These are phyloP conservation scores for Paspalum notatum DNA, from an alignment of 176 grass and related monocot species.

Conservation along the genomic window DNA sequence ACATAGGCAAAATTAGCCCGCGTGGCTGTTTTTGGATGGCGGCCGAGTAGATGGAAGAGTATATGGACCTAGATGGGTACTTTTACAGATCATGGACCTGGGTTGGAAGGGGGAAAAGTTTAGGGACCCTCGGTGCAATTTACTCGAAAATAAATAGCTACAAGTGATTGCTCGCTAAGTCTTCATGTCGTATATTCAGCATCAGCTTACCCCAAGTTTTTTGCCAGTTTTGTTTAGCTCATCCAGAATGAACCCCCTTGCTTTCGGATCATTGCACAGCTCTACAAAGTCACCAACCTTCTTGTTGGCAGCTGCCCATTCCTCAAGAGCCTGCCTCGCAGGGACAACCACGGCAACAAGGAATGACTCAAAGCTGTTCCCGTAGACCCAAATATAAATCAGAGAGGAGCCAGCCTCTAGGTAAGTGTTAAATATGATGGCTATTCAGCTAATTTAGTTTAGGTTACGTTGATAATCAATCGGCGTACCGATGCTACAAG, in stretches of 20 bases:
- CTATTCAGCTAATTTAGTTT: not conserved
- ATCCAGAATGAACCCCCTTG: constrained; percentile 67
- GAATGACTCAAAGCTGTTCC: constrained; percentile 94
- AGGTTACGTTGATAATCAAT: not conserved
- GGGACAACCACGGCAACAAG: constrained; percentile 86
- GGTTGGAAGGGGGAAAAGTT: too few relatives aligned
- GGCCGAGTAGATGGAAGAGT: too few relatives aligned
- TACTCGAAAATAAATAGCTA: not conserved
- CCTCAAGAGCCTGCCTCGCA: constrained; percentile 71
- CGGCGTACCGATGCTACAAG: constrained; percentile 45
- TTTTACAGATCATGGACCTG: too few relatives aligned
- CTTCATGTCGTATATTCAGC: not conserved
- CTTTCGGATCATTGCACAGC: constrained; percentile 63
- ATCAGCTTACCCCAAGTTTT: constrained; percentile 57
- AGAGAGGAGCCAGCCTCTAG: not conserved
- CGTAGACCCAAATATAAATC: constrained; percentile 87
- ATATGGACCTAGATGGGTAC: too few relatives aligned
- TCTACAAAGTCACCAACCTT: constrained; percentile 54
- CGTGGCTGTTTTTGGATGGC: too few relatives aligned
- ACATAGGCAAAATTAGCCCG: too few relatives aligned
- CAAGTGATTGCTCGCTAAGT: not conserved
- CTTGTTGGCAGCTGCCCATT: constrained; percentile 70
- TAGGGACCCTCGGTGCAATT: too few relatives aligned
- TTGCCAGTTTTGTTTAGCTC: constrained; percentile 75
- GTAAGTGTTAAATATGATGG: constrained; percentile 2